Conservation (phyloP, 768 basidiomycete species). For the Russula griseocarnosa region DNA sequence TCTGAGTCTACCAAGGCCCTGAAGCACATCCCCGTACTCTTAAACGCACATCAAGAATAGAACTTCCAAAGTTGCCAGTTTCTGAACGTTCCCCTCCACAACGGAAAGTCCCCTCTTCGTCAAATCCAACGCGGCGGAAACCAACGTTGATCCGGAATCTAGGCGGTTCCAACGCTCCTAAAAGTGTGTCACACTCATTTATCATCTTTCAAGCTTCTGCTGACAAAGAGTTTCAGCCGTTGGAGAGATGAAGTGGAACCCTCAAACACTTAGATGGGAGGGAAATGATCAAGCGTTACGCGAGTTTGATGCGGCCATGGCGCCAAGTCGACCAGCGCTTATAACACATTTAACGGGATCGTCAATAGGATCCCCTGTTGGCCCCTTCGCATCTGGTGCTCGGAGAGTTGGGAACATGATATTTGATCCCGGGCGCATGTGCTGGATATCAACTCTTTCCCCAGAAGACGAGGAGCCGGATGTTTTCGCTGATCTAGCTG, state of each 20-base stretch:
- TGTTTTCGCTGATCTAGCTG: constrained; percentile 89
- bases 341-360: constrained; percentile 92
- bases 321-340: constrained; percentile 87
- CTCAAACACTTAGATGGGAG: constrained; percentile 86
- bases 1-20: constrained; percentile 11
- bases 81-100: constrained; percentile 39
- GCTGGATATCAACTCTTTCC: constrained; percentile 83
- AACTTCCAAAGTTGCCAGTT: constrained; percentile 41
- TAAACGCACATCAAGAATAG: constrained; percentile 55
- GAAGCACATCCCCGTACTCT: constrained; percentile 35
- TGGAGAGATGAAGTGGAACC: constrained; percentile 98
- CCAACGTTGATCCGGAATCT: constrained; percentile 87
- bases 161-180: constrained; percentile 59
- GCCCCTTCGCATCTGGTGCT: constrained; percentile 70
- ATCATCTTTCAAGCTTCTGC: constrained; percentile 22
- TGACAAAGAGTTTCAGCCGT: constrained; percentile 53
- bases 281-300: constrained; percentile 90
- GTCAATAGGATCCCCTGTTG: constrained; percentile 75
- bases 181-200: constrained; percentile 50
- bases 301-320: constrained; percentile 80
- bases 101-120: constrained; percentile 50
- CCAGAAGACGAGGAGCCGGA: constrained; percentile 93
- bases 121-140: constrained; percentile 56
- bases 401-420: constrained; percentile 97
- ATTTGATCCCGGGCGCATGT: constrained; percentile 92